phyloP scores from a whole-genome alignment of 1,284 basidiomycete genomes.

The Nidula niveotomentosa region DNA sequence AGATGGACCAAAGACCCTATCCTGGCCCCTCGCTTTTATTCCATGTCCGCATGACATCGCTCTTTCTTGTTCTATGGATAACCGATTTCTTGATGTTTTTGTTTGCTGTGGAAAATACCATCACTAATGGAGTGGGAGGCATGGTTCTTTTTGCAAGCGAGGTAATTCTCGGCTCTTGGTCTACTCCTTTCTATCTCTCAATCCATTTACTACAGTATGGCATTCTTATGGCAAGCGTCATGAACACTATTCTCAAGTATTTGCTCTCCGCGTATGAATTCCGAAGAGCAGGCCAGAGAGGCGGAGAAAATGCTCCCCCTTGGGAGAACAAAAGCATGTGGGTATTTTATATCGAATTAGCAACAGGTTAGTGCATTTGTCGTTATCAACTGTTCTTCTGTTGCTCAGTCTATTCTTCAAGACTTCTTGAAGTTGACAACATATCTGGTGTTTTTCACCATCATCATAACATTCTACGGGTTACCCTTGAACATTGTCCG shows the following conservation, averaged over 20 bases:
- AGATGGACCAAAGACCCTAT: slow-evolving; percentile 97
- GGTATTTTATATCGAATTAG: slow-evolving; percentile 92
- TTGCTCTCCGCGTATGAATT: slow-evolving; percentile 83
- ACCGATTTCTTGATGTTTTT: slow-evolving; percentile 75
- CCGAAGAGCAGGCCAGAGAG: slow-evolving; percentile 70
- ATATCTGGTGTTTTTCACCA: slow-evolving; percentile 90
- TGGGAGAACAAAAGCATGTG: slow-evolving; percentile 99
- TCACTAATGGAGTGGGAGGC: slow-evolving; percentile 80
- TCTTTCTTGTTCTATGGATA: slow-evolving; percentile 71
- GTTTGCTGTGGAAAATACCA: slow-evolving; percentile 77
- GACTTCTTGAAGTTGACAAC: slow-evolving; percentile 94
- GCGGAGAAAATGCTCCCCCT: slow-evolving; percentile 84
- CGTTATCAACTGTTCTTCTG: slow-evolving; percentile 6
- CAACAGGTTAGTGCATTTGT: slow-evolving; percentile 62
- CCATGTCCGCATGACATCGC: slow-evolving; percentile 78
- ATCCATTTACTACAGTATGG: slow-evolving; percentile 63
- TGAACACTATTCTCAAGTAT: slow-evolving; percentile 86
- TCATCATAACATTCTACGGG: slow-evolving; percentile 94
- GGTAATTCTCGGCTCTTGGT: slow-evolving; percentile 59
- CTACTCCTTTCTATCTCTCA: too few species aligned
- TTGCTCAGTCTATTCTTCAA: slow-evolving; percentile 28
- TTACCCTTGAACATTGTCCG: slow-evolving; percentile 95
- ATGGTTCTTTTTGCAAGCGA: slow-evolving; percentile 97
- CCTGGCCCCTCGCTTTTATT: slow-evolving; percentile 82
- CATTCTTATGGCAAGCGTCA: slow-evolving; percentile 82